Base-by-base conservation (phyloP, 495 filamentous ascomycete genomes). In the Neurospora hispaniola region DNA sequence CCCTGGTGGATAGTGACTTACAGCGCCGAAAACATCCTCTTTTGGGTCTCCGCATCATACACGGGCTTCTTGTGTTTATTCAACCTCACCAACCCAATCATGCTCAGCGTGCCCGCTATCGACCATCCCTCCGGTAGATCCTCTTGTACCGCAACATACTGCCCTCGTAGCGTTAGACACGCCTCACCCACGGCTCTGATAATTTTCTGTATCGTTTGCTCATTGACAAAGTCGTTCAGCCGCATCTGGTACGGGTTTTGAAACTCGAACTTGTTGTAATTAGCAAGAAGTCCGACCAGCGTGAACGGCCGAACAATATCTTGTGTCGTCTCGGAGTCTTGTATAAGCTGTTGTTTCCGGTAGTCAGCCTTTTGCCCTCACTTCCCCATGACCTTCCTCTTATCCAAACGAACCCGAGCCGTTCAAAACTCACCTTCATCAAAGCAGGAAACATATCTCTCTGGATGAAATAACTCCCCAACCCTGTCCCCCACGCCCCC, bases 191-290 rank as follows among this genome's bases (percentile, higher is more conserved):
- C 86, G 71, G 91, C 89, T 74, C 86, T 84, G 71, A 94, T 87
- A 66, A 98, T 92, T 74, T 91, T 94, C 77, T 91, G 86, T 75
- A 98, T 98, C 31, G 90, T 89, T 0, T 84, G 83, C 78, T 98
- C 95, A 76, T 99, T 97, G 74, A 98, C 94, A 82, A 98, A 98
- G 79, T 99, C 96, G 78, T 96, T 94, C n/a, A 99, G 88, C 59
- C 95, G 91, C 73, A 96, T 83, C 77, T 95, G 92, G 78, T 99
- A 99, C 8, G 96, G 96, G 75, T 99, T 99, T 81, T 97, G 96
- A 72, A 96, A 93, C 82, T 99, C 96, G 77, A 98, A 99, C 81
- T 98, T 99, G 87, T 98, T 98, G 87, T 98, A 98, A 82, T 99
- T 99, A 75, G 92, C 93, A 71, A 99, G 83, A n/a, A 97, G 83